phyloP scores from a whole-genome alignment of 148 eudicot genomes.

The Polygonum aviculare region DNA sequence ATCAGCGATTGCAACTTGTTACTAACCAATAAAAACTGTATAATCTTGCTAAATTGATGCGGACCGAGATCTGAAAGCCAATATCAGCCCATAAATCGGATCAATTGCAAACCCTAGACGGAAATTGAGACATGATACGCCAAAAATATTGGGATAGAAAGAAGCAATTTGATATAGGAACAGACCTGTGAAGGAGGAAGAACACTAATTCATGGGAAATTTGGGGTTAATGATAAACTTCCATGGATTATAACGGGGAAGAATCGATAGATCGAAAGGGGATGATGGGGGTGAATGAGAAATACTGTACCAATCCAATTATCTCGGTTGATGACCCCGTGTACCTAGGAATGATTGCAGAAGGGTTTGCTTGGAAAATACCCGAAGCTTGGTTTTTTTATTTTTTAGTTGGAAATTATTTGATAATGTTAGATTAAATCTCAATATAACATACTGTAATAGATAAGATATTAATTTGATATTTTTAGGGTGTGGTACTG shows the following conservation, averaged over 20 bases:
- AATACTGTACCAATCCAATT: background rate
- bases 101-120: conserved; percentile 3
- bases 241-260: background rate
- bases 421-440: too few species aligned
- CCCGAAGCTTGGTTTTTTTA: too few species aligned
- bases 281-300: background rate
- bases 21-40: background rate
- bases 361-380: too few species aligned
- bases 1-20: background rate
- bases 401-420: too few species aligned
- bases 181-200: background rate
- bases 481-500: too few species aligned
- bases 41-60: background rate
- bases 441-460: too few species aligned
- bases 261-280: background rate
- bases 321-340: background rate
- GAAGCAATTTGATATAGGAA: background rate
- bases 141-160: background rate
- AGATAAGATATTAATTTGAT: too few species aligned
- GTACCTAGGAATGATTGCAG: too few species aligned
- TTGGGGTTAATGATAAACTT: background rate
- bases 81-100: background rate
- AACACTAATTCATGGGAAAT: background rate
- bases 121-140: background rate
- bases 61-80: background rate